Evolutionary conservation across 2,329 filamentous ascomycete species (phyloP), one percentile per base, ranked within the genome.

Genomic region (Aspergillus vadensis): DNA sequence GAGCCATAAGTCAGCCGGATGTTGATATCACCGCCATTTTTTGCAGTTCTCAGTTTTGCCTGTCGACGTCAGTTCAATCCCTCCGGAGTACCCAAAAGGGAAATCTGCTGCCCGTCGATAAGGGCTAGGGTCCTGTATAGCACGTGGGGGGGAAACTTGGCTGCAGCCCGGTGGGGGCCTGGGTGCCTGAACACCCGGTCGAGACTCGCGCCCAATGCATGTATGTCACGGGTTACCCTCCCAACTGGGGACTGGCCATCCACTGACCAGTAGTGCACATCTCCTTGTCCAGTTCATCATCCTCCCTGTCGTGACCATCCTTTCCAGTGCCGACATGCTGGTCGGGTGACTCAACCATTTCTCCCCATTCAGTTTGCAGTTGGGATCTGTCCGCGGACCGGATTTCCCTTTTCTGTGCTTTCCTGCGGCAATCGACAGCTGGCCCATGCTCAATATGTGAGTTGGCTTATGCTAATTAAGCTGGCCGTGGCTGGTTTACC

Each of bases 1-100:
- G 32, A 36, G 32, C 32, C 32, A 36, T 36, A 36, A 36, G 32
- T 36, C 32, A 36, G 32, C 32, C 12, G 12, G 32, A 14, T 55
- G 48, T 59, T 63, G 63, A 61, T 65, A 66, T 64, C 65, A 66
- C 63, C 55, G 58, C 59, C 59, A 50, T 15, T 36, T 36, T 36
- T 36, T 36, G 25, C 12, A 36, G 32, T 36, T 14, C 5, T 36
- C 32, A 15, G 32, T 36, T 58, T 50, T 57, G 60, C 60, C 10
- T 30, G 62, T 60, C 67, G 60, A 69, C 67, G 65, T 67, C 67
- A 68, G 63, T 69, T 50, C 32, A 36, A 36, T 36, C 32, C 32
- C 25, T 50, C 66, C 67, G 65, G 61, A 61, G 25, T 58, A 39
- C 62, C 63, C 52, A 32, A 67, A 62, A 53, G 47, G 64, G 67